Percentiles rank a stretch among this genome's conserved stretches.
Evolutionary conservation across 139 green algal genomes (phyloP).

Genomic region (Micractinium sp.): DNA sequence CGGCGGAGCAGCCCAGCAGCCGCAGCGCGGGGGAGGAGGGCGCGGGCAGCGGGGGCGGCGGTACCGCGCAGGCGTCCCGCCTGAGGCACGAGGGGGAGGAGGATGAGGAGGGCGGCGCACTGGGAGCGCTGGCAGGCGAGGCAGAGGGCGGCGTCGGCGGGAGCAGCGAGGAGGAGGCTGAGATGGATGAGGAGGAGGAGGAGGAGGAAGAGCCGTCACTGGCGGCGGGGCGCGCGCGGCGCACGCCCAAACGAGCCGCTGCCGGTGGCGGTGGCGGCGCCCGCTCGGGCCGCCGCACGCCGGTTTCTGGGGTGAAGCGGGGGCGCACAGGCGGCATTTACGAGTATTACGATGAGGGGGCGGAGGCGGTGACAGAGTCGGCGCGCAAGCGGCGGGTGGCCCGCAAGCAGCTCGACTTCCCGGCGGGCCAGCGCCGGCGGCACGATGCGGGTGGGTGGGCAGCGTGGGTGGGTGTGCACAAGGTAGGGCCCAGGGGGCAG

Average conservation of each 20-base stretch:
- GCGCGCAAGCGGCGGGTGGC: constrained; percentile 10
- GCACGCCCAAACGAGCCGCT: constrained; percentile 28
- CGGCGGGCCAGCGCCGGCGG: background rate
- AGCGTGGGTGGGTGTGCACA: background rate
- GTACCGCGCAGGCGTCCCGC: no score
- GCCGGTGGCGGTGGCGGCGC: background rate
- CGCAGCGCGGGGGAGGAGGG: background rate
- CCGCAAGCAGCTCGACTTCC: constrained; percentile 22
- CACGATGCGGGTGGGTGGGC: constrained; percentile 16
- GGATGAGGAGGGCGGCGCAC: background rate
- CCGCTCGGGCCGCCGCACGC: constrained; percentile 15
- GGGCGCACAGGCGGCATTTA: constrained; percentile 28
- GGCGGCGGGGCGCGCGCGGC: constrained; percentile 5
- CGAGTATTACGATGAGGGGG: constrained; percentile 40
- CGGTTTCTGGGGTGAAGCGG: constrained; percentile 18
- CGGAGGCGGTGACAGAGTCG: constrained; percentile 13
- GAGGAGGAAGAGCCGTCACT: constrained; percentile 7
- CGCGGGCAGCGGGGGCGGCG: background rate
- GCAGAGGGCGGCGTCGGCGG: background rate
- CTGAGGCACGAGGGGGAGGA: background rate
- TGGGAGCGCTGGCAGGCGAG: background rate
- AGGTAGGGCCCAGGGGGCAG: no score
- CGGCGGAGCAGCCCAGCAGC: background rate
- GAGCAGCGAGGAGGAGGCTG: background rate
- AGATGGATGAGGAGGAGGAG: background rate